Conservation (phyloP, 2,329 filamentous ascomycete genomes). For the Botrytis medusae region DNA sequence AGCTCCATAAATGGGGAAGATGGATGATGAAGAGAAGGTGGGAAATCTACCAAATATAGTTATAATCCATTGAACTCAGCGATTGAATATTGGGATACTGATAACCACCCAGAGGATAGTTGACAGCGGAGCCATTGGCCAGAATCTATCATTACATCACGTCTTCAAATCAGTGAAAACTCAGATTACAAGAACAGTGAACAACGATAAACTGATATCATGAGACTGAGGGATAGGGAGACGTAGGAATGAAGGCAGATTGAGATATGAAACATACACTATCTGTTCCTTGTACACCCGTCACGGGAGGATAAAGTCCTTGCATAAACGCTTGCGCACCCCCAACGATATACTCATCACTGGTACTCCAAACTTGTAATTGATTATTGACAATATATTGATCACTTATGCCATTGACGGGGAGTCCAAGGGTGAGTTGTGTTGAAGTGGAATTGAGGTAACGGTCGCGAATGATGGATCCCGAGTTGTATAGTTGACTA, state of each 20-base stretch:
- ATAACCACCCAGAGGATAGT: conserved; percentile 73
- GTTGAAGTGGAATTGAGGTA: conserved; percentile 45
- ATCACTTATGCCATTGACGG: conserved; percentile 8
- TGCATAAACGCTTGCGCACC: conserved; percentile 79
- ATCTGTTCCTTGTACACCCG: not conserved
- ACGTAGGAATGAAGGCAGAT: not conserved
- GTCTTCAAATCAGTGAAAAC: not conserved
- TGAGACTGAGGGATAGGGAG: not conserved
- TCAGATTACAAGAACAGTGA: not conserved
- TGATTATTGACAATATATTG: conserved; percentile 9
- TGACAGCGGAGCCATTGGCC: conserved; percentile 57
- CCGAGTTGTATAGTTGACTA: conserved; percentile 52
- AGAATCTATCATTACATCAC: conserved; percentile 47
- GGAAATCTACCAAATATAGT: conserved; percentile 10
- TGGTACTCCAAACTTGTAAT: conserved; percentile 45
- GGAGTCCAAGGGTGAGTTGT: conserved; percentile 38
- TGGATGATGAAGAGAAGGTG: not conserved
- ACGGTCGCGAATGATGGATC: conserved; percentile 49
- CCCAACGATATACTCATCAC: conserved; percentile 55
- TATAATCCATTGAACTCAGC: conserved; percentile 5
- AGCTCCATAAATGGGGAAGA: not conserved
- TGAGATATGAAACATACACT: conserved; percentile 3
- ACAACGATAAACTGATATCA: not conserved
- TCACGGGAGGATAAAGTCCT: conserved; percentile 72
- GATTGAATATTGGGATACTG: conserved; percentile 61